Conservation (phyloP, 305 asterid species). For the Ilex paraguariensis region DNA sequence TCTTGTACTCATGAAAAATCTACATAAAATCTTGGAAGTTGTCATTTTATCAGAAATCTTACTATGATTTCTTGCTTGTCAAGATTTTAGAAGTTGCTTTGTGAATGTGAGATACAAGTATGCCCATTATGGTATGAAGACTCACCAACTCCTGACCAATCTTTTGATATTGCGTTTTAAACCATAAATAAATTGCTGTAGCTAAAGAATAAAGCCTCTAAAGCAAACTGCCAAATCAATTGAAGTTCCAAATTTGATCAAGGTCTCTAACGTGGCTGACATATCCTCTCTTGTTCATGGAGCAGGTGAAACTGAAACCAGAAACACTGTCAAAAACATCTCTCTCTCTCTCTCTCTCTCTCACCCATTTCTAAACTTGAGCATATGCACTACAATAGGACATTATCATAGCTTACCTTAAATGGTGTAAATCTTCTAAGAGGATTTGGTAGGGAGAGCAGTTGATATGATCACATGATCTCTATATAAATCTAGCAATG, state of each 20-base stretch:
- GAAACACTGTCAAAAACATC: constrained; percentile 27
- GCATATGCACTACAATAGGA: constrained; percentile 22
- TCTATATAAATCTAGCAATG: constrained; percentile 23
- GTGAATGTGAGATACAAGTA: no score
- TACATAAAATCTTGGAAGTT: no score
- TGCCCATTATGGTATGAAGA: no score
- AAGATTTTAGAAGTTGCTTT: no score
- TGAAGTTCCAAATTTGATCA: constrained; percentile 8
- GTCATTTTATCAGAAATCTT: no score
- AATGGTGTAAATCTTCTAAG: constrained; percentile 9
- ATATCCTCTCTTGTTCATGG: constrained; percentile 27
- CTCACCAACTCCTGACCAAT: no score
- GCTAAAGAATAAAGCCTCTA: no score
- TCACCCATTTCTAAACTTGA: constrained; percentile 7
- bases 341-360: background rate
- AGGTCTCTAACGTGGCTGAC: constrained; percentile 28
- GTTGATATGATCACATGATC: constrained; percentile 28
- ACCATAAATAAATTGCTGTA: no score
- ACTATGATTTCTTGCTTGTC: no score
- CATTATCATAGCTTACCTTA: constrained; percentile 21
- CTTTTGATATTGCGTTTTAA: no score
- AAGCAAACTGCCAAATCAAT: constrained; percentile 4
- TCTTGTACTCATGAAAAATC: no score
- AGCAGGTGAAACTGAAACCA: constrained; percentile 80
- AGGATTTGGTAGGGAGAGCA: constrained; percentile 19